phyloP scores from a whole-genome alignment of 1,284 basidiomycete species.

The Dichomitus squalens region DNA sequence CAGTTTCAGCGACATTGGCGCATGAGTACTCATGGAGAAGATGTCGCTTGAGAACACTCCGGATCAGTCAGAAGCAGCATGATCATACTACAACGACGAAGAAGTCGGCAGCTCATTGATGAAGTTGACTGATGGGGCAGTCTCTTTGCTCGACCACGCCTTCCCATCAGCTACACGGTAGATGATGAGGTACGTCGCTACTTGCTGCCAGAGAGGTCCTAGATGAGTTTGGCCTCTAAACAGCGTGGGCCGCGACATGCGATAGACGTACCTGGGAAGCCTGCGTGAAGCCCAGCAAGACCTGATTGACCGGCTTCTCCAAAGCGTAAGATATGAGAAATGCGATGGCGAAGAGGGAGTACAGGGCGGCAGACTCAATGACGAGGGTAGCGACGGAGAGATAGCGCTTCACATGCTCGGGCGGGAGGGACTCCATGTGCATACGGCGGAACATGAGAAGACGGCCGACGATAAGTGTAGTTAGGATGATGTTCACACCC shows the following conservation, averaged over 20 bases:
- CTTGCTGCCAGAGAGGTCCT: constrained; percentile 35
- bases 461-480: constrained; percentile 41
- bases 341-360: constrained; percentile 41
- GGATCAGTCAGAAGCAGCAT: too few relatives aligned
- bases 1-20: too few relatives aligned
- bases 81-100: too few relatives aligned
- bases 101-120: too few relatives aligned
- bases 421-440: constrained; percentile 31
- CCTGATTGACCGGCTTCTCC: constrained; percentile 26
- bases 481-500: constrained; percentile 45
- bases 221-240: too few relatives aligned
- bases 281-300: constrained; percentile 4
- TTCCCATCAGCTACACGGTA: constrained; percentile 26
- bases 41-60: too few relatives aligned
- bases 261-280: constrained; percentile 6
- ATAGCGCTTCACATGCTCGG: constrained; percentile 38
- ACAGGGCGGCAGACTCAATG: constrained; percentile 44
- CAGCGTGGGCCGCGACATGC: not conserved
- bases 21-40: too few relatives aligned
- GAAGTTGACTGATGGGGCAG: not conserved
- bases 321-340: constrained; percentile 46
- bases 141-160: constrained; percentile 14
- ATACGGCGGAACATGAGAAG: constrained; percentile 39
- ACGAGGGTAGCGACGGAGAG: constrained; percentile 42
- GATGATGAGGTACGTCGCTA: constrained; percentile 42